Base-by-base conservation (phyloP, 257 asterid genomes). In the Eustoma russellianum region DNA sequence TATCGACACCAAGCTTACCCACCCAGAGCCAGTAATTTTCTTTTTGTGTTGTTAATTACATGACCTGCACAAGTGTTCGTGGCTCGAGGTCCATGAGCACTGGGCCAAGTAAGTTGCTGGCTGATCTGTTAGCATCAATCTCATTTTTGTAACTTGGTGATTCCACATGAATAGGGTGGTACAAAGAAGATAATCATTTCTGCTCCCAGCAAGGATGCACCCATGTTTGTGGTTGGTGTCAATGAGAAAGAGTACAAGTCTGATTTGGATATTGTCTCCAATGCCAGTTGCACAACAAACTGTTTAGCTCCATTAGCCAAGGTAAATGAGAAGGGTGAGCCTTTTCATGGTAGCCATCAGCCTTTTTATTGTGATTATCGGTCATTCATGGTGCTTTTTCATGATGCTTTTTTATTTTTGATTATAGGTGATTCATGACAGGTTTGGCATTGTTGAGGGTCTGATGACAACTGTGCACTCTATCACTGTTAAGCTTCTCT, bases 171-270 rank as follows among this genome's bases (percentile, higher is more conserved):
- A 12, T 70, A 86, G 95, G 95, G 88, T 63, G 90, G 90, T 50
- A 93, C 95, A 46, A 86, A 82, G 83, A 86, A 83, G 77, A 93
- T 86, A 59, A 78, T 86, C 56, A 85, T 85, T 71, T 85, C 89
- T 16, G 85, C 93, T 50, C 89, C 86, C 0, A 82, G 89, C 83
- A 76, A 80, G 62, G 88, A 86, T 66, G 90, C 95, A 5, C 93
- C 95, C 13, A 86, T 83, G 93, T 83, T 83, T 63, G 93, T 86
- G 40, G 83, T 80, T 43, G 90, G 93, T 57, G 90, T 80, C 46
- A 80, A 85, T 46, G 90, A 86, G 83, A 78, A 80, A 44, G 95
- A 86, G 54, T 86, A 83, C 87, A 86, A 69, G 61, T 49, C 90
- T 5, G 81, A 80, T 3, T 64, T 72, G 11, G 13, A 76, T 75